Base-by-base conservation (phyloP, 805 yeast species). In the Zygosaccharomyces bailii region DNA sequence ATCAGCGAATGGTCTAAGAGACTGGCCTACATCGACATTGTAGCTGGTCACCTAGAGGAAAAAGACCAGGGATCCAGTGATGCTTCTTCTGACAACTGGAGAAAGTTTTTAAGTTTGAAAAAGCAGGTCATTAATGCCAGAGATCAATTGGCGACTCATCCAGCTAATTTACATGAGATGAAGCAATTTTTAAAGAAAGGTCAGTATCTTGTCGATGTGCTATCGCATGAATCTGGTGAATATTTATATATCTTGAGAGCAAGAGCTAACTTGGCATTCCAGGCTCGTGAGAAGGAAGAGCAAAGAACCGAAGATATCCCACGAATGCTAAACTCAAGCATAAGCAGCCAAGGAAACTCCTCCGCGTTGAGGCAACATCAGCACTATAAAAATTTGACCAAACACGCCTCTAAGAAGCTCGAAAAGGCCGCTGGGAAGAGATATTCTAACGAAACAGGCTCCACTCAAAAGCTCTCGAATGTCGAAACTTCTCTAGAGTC, bases 1-100 rank as follows among this genome's bases (percentile, higher is more conserved):
- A 72, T 84, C 43, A 73, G 68, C 52, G 87, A 83, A 52, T 84
- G 82, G 66, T 75, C 84, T 5, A 75, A 76, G 42, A 74, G 78
- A 46, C 72, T 84, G 57, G 74, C 80, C 41, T 66, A 68, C 16
- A 54, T 57, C 2, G 68, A 63, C 33, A 60, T 62, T 13, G 57
- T 60, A 6, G 60, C 54, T 17, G 58, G 55, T 11, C 54, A 53
- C 31, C 30, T 51, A 29, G 52, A 46, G 20, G 32, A 36, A 1
- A 34, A 34, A 42, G 40, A 27, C 7, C 38, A 32, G 16, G 72
- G 67, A 23, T 69, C 65, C 27, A 59, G 53, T 32, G 53, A 52
- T 34, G 39, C 40, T 13, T 64, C 68, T 21, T 79, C 79, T 73
- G 61, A 62, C 23, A 78, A 75, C 49, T 82, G 86, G 90, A 81